Evolutionary conservation across 1,284 basidiomycete genomes (phyloP).

Genomic region (Pseudomicrostroma phylloplanum): DNA sequence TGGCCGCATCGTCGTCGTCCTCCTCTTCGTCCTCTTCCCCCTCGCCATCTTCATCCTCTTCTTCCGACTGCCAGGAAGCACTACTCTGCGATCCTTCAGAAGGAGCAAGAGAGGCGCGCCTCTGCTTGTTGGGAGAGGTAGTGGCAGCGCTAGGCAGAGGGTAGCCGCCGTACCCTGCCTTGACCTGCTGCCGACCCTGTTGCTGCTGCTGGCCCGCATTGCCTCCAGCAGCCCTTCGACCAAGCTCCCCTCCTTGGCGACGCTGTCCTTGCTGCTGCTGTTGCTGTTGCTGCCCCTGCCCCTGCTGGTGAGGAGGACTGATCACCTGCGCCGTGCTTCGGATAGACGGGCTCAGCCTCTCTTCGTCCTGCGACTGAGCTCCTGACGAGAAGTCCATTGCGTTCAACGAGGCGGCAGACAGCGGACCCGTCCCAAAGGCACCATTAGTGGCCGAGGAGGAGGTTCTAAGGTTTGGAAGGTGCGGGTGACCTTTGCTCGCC

Average conservation of each 20-base stretch:
- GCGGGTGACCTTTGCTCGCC: no score
- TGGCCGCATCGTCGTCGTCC: neutral
- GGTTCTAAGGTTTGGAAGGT: no score
- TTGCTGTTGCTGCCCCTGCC: neutral
- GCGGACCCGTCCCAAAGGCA: no score
- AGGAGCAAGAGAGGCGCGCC: neutral
- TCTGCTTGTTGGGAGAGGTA: no score
- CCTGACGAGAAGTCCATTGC: no score
- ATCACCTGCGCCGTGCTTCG: constrained; percentile 32
- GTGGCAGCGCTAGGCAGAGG: no score
- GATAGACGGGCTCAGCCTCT: constrained; percentile 35
- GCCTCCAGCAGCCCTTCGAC: neutral
- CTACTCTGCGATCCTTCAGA: neutral
- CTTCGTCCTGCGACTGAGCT: constrained; percentile 15
- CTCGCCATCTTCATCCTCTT: neutral
- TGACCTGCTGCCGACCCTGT: neutral
- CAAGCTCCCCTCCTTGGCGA: neutral
- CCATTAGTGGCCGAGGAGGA: no score
- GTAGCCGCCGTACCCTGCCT: neutral
- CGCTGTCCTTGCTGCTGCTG: constrained; percentile 1
- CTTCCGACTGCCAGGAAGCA: constrained; percentile 2
- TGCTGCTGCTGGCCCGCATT: neutral
- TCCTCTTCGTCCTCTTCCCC: constrained; percentile 1
- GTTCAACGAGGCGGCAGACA: no score
- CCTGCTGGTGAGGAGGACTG: constrained; percentile 9